phyloP scores from a whole-genome alignment of 2,329 filamentous ascomycete genomes.

The Monosporascus sp. region DNA sequence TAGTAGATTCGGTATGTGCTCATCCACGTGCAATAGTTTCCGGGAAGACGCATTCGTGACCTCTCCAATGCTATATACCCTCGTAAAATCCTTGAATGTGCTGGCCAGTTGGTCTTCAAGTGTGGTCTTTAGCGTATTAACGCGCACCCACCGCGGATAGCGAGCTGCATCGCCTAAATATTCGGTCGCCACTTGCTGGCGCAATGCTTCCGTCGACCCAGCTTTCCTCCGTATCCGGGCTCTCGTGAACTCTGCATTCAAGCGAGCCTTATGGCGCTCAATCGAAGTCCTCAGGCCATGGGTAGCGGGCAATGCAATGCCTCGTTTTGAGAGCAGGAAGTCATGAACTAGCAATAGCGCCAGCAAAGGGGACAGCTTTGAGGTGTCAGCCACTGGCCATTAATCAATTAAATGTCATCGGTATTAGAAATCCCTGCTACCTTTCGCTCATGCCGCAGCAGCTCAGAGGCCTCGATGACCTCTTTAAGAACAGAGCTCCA shows the following conservation, averaged over 20 bases:
- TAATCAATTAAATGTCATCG: slow-evolving; percentile 6
- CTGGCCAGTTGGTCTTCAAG: slow-evolving; percentile 67
- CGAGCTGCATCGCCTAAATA: slow-evolving; percentile 42
- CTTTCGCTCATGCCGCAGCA: slow-evolving; percentile 80
- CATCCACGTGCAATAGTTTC: slow-evolving; percentile 66
- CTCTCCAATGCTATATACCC: slow-evolving; percentile 50
- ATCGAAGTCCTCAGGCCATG: slow-evolving; percentile 75
- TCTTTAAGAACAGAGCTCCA: slow-evolving; percentile 85
- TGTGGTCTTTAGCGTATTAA: slow-evolving; percentile 74
- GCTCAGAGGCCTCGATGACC: slow-evolving; percentile 74
- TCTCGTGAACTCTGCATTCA: slow-evolving; percentile 79
- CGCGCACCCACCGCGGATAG: slow-evolving; percentile 86
- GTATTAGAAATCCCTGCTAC: slow-evolving; percentile 39
- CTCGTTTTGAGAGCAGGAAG: slow-evolving; percentile 72
- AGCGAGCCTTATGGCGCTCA: slow-evolving; percentile 73
- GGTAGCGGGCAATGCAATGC: slow-evolving; percentile 73
- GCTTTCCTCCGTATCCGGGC: slow-evolving; percentile 69
- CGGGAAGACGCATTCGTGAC: slow-evolving; percentile 40
- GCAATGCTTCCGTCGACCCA: slow-evolving; percentile 62
- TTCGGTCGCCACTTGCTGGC: slow-evolving; percentile 50
- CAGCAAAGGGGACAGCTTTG: slow-evolving; percentile 72
- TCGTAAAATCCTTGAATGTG: slow-evolving; percentile 64
- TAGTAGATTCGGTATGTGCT: slow-evolving; percentile 76
- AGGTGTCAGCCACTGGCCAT: slow-evolving; percentile 25
- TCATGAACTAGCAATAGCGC: slow-evolving; percentile 84